phyloP scores from a whole-genome alignment of 2,329 filamentous ascomycete genomes.

The Fusarium liriodendri region DNA sequence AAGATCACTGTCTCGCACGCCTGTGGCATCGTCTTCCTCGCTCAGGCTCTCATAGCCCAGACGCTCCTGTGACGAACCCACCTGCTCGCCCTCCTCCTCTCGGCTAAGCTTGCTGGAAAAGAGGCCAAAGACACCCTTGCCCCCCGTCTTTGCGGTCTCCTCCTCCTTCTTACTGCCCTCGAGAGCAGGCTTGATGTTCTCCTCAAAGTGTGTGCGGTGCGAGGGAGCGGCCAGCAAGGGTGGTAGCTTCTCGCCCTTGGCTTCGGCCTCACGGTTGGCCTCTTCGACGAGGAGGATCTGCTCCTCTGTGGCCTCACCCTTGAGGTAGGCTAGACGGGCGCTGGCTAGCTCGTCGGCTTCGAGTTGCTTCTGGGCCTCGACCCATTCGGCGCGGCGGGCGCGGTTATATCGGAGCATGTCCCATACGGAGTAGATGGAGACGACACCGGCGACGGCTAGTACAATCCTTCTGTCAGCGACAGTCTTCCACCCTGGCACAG shows the following conservation, averaged over 20 bases:
- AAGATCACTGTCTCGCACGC: constrained; percentile 28
- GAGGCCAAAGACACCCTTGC: constrained; percentile 52
- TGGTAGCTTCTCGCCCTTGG: constrained; percentile 60
- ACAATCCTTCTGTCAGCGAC: constrained; percentile 11
- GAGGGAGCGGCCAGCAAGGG: constrained; percentile 61
- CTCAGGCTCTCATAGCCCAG: constrained; percentile 33
- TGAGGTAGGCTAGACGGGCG: constrained; percentile 70
- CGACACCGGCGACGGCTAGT: constrained; percentile 64
- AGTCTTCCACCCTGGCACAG: background rate
- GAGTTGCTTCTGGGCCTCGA: constrained; percentile 65
- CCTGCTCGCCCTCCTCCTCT: constrained; percentile 36
- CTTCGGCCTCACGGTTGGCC: constrained; percentile 61
- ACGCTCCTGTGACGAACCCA: constrained; percentile 26
- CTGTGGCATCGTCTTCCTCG: constrained; percentile 38
- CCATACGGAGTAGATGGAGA: constrained; percentile 69
- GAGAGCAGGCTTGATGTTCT: constrained; percentile 48
- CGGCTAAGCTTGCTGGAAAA: constrained; percentile 47
- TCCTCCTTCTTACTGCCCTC: constrained; percentile 33
- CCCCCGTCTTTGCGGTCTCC: constrained; percentile 38
- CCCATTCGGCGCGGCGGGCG: constrained; percentile 68
- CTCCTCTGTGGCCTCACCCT: constrained; percentile 65
- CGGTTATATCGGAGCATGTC: constrained; percentile 73
- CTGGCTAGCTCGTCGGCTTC: constrained; percentile 66
- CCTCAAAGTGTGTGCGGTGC: constrained; percentile 51
- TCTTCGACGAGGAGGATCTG: constrained; percentile 69